Evolutionary conservation across 805 yeast genomes (phyloP).

Genomic region (Saccharomycopsis capsularis): DNA sequence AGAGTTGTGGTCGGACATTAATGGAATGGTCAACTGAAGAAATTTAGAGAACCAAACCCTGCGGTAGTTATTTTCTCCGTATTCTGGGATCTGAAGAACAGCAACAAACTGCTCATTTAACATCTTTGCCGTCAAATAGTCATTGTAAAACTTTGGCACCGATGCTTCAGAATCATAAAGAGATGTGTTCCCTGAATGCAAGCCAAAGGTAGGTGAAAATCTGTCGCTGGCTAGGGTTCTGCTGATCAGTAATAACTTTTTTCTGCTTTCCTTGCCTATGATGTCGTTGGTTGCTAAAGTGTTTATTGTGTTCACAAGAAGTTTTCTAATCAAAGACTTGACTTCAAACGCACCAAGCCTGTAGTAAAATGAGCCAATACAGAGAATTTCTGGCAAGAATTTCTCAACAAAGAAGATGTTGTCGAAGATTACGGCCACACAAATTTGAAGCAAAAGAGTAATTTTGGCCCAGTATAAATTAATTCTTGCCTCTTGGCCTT

Average conservation of each 20-base stretch:
- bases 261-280: constrained; percentile 23
- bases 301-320: constrained; percentile 44
- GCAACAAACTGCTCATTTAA: neutral
- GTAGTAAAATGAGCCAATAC: constrained; percentile 48
- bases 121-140: neutral
- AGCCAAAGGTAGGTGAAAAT: constrained; percentile 4
- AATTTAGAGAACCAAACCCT: constrained; percentile 6
- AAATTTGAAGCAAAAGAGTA: constrained; percentile 55
- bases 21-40: neutral
- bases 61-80: neutral
- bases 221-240: constrained; percentile 31
- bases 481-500: constrained; percentile 35
- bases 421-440: constrained; percentile 65
- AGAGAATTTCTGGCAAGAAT: constrained; percentile 65
- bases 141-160: neutral
- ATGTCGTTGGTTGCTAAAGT: constrained; percentile 44
- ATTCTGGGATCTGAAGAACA: constrained; percentile 10
- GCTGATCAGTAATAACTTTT: constrained; percentile 33
- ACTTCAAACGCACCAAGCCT: constrained; percentile 25
- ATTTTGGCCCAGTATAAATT: constrained; percentile 65
- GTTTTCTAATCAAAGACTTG: constrained; percentile 41
- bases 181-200: neutral
- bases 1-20: constrained; percentile 5
- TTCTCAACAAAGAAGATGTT: constrained; percentile 52
- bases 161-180: constrained; percentile 1